phyloP scores from a whole-genome alignment of 148 eudicot genomes.

The Rhododendron vialii region DNA sequence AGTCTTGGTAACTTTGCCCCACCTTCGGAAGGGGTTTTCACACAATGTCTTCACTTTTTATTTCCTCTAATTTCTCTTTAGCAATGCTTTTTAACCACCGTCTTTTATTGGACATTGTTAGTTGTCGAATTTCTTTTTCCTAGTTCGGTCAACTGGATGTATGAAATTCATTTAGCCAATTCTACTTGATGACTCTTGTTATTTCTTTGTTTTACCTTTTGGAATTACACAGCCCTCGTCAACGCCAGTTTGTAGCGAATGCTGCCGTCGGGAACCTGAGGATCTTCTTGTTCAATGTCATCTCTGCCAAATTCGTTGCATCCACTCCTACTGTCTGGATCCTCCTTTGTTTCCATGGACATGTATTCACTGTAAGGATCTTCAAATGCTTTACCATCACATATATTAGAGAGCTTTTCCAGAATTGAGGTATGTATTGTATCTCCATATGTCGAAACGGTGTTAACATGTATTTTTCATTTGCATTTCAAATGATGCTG shows the following conservation, averaged over 20 bases:
- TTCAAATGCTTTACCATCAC: constrained; percentile 35
- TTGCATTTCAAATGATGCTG: not conserved
- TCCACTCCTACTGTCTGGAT: constrained; percentile 80
- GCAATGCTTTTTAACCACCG: not conserved
- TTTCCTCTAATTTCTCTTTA: not conserved
- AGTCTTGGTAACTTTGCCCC: not conserved
- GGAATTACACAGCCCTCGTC: constrained; percentile 22
- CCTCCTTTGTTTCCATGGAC: constrained; percentile 82
- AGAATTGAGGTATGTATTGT: not conserved
- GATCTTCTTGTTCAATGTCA: constrained; percentile 58
- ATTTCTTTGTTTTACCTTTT: not conserved
- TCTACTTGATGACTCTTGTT: not conserved
- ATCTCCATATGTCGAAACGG: not conserved
- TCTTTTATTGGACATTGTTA: not conserved
- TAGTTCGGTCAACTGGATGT: not conserved
- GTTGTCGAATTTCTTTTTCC: not conserved
- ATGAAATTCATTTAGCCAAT: not conserved
- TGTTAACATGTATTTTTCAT: not conserved
- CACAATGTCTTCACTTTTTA: not conserved
- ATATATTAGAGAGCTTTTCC: constrained; percentile 1
- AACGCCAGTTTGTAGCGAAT: constrained; percentile 42
- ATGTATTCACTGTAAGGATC: constrained; percentile 68
- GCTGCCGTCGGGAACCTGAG: constrained; percentile 57
- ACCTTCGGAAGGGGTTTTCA: not conserved
- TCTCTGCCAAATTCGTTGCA: constrained; percentile 47